These are phyloP conservation scores for Rubus parviflorus DNA, from an alignment of 306 rosid genomes.

Conservation along the genomic window DNA sequence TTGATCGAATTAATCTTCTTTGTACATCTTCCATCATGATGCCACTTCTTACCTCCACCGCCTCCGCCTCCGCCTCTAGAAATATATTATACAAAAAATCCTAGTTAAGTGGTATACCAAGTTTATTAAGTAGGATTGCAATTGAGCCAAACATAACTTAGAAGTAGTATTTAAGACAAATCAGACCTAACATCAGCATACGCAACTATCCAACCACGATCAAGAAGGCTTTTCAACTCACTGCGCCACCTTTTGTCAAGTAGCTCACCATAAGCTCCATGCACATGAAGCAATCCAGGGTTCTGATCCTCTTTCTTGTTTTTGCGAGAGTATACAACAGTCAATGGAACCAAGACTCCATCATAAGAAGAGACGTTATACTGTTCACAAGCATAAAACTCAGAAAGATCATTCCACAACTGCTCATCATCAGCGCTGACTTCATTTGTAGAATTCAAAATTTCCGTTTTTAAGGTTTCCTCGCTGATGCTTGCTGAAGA, in stretches of 20 bases:
- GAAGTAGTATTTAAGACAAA: constrained; percentile 20
- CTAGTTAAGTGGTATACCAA: constrained; percentile 10
- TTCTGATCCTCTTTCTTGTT: constrained; percentile 50
- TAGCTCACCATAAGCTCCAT: constrained; percentile 90
- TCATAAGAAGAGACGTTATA: constrained; percentile 67
- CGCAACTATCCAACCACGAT: constrained; percentile 90
- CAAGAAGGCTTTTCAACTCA: constrained; percentile 90
- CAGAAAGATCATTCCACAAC: constrained; percentile 83
- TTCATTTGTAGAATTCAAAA: constrained; percentile 38
- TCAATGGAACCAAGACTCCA: constrained; percentile 74
- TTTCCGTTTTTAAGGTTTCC: constrained; percentile 32
- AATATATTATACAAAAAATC: constrained; percentile 34
- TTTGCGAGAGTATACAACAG: constrained; percentile 62
- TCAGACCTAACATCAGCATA: constrained; percentile 93
- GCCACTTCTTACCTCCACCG: constrained; percentile 89
- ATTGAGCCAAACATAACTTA: constrained; percentile 13
- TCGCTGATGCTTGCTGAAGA: constrained; percentile 45
- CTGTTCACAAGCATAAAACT: constrained; percentile 79
- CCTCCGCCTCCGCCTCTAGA: constrained; percentile 98
- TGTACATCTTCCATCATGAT: constrained; percentile 67
- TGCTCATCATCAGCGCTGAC: constrained; percentile 47
- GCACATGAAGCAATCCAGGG: constrained; percentile 86
- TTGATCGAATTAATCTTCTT: constrained; percentile 70
- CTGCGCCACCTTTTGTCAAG: constrained; percentile 89
- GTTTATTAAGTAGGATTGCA: neutral